Conservation (phyloP, 805 yeast genomes). For the Saccharomycopsis amapae region DNA sequence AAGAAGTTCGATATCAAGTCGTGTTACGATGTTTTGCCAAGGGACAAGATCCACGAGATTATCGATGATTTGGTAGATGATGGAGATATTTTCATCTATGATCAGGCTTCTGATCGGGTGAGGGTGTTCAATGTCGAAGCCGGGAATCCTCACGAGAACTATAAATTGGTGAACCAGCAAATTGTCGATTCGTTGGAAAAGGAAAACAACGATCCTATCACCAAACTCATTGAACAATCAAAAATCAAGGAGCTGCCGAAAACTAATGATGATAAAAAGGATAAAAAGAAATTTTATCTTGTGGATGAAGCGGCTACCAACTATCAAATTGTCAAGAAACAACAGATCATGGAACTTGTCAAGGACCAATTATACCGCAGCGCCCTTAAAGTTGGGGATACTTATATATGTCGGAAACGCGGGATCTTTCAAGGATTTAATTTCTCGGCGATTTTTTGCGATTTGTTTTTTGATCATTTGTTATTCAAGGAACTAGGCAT, state of each 20-base stretch:
- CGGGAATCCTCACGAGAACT: background rate
- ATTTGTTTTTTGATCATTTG: constrained; percentile 60
- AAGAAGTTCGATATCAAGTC: constrained; percentile 70
- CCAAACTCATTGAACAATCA: too few species aligned
- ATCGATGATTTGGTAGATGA: background rate
- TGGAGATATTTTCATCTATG: constrained; percentile 20
- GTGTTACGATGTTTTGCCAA: constrained; percentile 71
- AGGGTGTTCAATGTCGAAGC: background rate
- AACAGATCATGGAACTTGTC: constrained; percentile 38
- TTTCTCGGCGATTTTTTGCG: constrained; percentile 68
- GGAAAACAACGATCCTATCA: background rate
- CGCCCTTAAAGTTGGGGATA: constrained; percentile 27
- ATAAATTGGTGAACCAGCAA: too few species aligned
- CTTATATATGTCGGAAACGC: constrained; percentile 41
- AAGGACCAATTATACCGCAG: constrained; percentile 49
- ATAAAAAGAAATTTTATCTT: too few species aligned
- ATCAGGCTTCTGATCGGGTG: background rate
- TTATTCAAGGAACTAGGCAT: constrained; percentile 25
- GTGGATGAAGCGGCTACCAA: background rate
- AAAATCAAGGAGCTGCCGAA: background rate
- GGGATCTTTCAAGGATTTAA: constrained; percentile 88
- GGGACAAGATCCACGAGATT: constrained; percentile 20
- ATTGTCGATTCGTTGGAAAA: background rate
- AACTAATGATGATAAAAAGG: too few species aligned
- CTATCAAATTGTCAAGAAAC: background rate